phyloP scores from a whole-genome alignment of 2,329 filamentous ascomycete genomes.

The Fusarium setosum region DNA sequence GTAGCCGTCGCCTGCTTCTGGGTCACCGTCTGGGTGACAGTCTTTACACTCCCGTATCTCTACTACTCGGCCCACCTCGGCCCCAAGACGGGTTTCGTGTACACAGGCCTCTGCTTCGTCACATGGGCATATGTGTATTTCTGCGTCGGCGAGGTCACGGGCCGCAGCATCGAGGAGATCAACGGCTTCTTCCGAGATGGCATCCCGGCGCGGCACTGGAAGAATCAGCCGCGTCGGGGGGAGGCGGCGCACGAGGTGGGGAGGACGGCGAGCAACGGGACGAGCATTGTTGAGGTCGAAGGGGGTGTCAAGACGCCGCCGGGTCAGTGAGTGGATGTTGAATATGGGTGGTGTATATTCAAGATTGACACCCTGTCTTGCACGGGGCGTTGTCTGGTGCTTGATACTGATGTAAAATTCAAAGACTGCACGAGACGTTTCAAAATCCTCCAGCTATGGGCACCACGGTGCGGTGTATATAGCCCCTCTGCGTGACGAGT shows the following conservation, averaged over 20 bases:
- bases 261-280: conserved; percentile 3
- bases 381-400: no score
- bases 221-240: conserved; percentile 30
- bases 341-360: background rate
- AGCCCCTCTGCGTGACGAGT: background rate
- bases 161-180: conserved; percentile 45
- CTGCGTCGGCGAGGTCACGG: conserved; percentile 47
- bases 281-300: background rate
- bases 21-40: conserved; percentile 54
- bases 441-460: no score
- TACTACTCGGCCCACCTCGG: conserved; percentile 53
- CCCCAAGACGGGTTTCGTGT: conserved; percentile 53
- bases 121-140: conserved; percentile 51
- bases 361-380: background rate
- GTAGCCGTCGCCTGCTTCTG: conserved; percentile 56
- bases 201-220: conserved; percentile 43
- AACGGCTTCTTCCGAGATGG: conserved; percentile 43
- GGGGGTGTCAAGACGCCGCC: background rate
- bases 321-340: background rate
- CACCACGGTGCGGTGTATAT: background rate
- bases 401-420: no score
- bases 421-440: no score
- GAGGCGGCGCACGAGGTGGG: conserved; percentile 3
- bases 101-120: conserved; percentile 47
- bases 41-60: conserved; percentile 54